Evolutionary conservation across 2,329 filamentous ascomycete genomes (phyloP), one percentile per base, ranked within the genome.

Genomic region (Diaporthe ilicicola): DNA sequence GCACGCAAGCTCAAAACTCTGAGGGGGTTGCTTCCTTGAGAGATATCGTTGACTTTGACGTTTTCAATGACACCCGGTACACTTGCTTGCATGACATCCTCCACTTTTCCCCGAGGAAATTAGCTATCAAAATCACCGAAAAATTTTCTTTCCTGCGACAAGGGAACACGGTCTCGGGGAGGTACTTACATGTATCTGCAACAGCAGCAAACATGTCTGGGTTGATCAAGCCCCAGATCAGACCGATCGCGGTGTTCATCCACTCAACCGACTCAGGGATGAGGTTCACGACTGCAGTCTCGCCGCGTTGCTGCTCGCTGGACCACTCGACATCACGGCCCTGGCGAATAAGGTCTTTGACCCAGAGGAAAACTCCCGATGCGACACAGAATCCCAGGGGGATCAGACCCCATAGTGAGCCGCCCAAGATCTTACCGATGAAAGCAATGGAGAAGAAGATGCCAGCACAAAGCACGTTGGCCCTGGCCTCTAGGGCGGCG

Each of bases 1-100:
- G 95, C 93, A 61, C 95, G 90, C 78, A 98, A 86, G 79, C 94
- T 97, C 56, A 98, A 86, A 65, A 98, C 93, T 10, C 95, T 91
- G 69, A 98, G 86, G 0, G 96, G 94, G 75, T 98, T 98, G 81
- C 88, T 94, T 34, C 96, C 96, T 81, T 98, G 96, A 62, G 94
- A 94, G 76, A 99, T 97, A 76, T 98, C 95, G 72, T 95, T 94
- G 27, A 98, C 94, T 75, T 95, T 93, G 55, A 99, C 94, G 75
- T 97, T 96, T 80, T 98, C 95, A 74, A 99, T 94, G 48, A 98
- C 84, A 1, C 92, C 91, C 0, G 96, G 96, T 0, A 98, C 93
- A 0, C 94, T 97, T 24, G 95, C 95, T 79, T 97, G 94, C 95
- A 98, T 98, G 75, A 98, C 93, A 79, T 98, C 95, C 82, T 87